A percentile compares a stretch with the other conserved stretches of the same genome.
phyloP scores from a whole-genome alignment of 139 green algal species.

The Tetradesmus lagerheimii region DNA sequence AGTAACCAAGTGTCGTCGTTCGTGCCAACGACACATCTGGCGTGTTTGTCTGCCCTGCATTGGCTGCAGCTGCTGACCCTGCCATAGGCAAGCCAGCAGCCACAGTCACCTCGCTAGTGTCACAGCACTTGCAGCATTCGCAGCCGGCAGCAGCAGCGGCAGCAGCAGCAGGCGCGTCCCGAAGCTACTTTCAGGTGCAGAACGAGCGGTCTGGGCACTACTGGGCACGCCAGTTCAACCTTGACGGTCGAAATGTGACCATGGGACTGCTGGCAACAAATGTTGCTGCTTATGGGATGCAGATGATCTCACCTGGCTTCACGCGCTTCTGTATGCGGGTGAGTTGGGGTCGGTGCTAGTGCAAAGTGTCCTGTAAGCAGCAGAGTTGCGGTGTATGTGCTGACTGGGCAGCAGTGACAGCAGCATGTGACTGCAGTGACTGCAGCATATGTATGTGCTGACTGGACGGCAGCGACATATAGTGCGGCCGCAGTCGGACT shows the following conservation, averaged over 20 bases:
- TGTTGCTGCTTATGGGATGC: background rate
- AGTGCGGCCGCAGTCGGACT: too few relatives aligned
- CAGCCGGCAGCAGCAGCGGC: slow-evolving; percentile 28
- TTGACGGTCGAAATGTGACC: background rate
- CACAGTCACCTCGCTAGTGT: background rate
- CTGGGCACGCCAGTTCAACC: slow-evolving; percentile 8
- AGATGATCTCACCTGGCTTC: background rate
- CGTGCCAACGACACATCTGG: too few relatives aligned
- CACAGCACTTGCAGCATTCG: background rate
- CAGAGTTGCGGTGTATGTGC: too few relatives aligned
- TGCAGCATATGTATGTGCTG: too few relatives aligned
- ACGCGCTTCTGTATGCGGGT: background rate
- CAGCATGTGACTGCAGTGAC: too few relatives aligned
- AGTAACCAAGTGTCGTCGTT: too few relatives aligned
- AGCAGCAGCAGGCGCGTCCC: background rate
- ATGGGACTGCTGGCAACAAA: background rate
- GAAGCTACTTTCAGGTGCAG: background rate
- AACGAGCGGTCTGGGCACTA: background rate
- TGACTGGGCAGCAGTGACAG: too few relatives aligned
- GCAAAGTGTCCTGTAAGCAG: too few relatives aligned
- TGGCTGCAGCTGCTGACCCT: background rate
- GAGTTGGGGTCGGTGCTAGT: background rate
- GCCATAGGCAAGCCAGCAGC: background rate
- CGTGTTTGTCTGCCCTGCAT: too few relatives aligned
- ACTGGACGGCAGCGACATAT: too few relatives aligned